phyloP scores from a whole-genome alignment of 306 rosid species.

The Medicago ruthenica region DNA sequence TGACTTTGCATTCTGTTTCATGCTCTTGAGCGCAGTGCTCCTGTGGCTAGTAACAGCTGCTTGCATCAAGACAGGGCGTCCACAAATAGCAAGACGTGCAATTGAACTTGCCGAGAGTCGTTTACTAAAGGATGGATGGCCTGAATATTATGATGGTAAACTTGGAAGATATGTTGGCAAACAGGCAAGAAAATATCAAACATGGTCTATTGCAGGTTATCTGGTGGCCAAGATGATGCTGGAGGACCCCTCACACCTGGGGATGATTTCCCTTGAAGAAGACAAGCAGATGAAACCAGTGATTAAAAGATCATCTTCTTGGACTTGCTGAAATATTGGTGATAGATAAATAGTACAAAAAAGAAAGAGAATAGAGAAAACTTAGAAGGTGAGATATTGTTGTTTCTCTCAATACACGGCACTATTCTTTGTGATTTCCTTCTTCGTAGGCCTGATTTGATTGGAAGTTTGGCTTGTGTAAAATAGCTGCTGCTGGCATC shows the following conservation, averaged over 20 bases:
- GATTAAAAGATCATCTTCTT: slow-evolving; percentile 81
- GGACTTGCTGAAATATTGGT: slow-evolving; percentile 68
- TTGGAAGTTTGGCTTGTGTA: slow-evolving; percentile 68
- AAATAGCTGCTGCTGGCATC: slow-evolving; percentile 61
- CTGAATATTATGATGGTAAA: slow-evolving; percentile 90
- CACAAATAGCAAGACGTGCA: slow-evolving; percentile 85
- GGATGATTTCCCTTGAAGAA: slow-evolving; percentile 93
- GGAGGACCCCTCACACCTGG: slow-evolving; percentile 91
- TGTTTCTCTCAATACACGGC: slow-evolving; percentile 52
- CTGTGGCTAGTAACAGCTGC: slow-evolving; percentile 91
- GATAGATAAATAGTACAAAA: slow-evolving; percentile 51
- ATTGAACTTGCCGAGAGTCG: slow-evolving; percentile 91
- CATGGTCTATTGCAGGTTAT: slow-evolving; percentile 95
- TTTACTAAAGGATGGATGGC: slow-evolving; percentile 86
- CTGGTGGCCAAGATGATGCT: slow-evolving; percentile 94
- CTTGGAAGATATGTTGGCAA: slow-evolving; percentile 83
- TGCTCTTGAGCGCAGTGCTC: slow-evolving; percentile 66
- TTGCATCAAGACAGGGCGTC: slow-evolving; percentile 88
- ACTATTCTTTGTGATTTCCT: slow-evolving; percentile 58
- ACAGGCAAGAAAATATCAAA: slow-evolving; percentile 91
- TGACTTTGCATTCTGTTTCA: slow-evolving; percentile 11
- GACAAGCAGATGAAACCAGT: slow-evolving; percentile 90
- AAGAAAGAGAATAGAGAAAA: slow-evolving; percentile 45
- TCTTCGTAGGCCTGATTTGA: slow-evolving; percentile 56
- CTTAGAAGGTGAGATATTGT: slow-evolving; percentile 58